These are phyloP conservation scores for Acacia crassicarpa DNA, from an alignment of 306 rosid species.

Conservation along the genomic window DNA sequence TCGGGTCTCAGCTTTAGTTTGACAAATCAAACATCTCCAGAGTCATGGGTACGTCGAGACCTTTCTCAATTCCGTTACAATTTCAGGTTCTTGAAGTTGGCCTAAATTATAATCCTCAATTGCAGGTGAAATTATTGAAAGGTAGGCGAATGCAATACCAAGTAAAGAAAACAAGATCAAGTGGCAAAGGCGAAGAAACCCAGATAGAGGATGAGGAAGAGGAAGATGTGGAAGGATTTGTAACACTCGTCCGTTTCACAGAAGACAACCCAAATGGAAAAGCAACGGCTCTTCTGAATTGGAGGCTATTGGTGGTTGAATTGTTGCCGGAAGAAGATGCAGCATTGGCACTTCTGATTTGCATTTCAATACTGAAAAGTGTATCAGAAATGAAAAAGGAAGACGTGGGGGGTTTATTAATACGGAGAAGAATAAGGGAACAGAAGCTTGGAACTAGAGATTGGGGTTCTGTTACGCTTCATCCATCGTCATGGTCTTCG, in stretches of 20 bases:
- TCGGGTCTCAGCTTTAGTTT: conserved; percentile 61
- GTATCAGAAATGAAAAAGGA: conserved; percentile 74
- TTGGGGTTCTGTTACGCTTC: conserved; percentile 79
- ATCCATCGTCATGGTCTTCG: conserved; percentile 57
- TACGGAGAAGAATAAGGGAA: conserved; percentile 78
- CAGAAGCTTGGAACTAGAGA: conserved; percentile 62
- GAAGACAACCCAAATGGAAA: conserved; percentile 70
- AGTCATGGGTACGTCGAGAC: conserved; percentile 55
- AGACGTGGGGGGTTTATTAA: conserved; percentile 70
- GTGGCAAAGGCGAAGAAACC: conserved; percentile 28
- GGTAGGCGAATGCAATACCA: conserved; percentile 77
- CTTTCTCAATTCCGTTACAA: conserved; percentile 1
- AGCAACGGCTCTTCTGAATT: conserved; percentile 85
- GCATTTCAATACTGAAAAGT: conserved; percentile 72
- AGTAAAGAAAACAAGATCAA: conserved; percentile 37
- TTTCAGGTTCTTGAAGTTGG: conserved; percentile 18
- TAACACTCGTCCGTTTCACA: conserved; percentile 69
- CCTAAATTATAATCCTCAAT: not conserved
- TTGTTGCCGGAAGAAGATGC: conserved; percentile 85
- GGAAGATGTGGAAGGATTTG: conserved; percentile 60
- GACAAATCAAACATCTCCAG: conserved; percentile 48
- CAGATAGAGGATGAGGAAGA: conserved; percentile 31
- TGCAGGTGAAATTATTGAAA: conserved; percentile 75
- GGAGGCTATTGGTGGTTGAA: conserved; percentile 77
- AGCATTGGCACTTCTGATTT: conserved; percentile 66